Conservation (phyloP, 2,329 filamentous ascomycete species). For the Botrytis byssoidea region DNA sequence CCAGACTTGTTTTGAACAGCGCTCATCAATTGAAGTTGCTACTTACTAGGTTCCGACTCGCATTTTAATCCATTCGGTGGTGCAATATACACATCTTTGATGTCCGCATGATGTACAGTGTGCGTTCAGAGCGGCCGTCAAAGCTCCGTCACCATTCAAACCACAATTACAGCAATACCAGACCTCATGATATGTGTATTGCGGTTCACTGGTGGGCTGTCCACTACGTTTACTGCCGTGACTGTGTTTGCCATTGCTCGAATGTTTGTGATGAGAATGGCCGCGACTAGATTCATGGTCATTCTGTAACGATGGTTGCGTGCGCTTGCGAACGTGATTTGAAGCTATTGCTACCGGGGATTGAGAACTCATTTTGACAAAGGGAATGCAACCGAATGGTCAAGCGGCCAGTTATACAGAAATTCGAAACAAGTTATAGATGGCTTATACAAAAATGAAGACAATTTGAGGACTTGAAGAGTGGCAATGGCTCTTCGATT, state of each 20-base stretch:
- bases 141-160: background rate
- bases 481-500: background rate
- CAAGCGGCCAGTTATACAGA: background rate
- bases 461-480: background rate
- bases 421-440: no score
- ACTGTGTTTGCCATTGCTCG: background rate
- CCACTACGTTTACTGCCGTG: background rate
- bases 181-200: background rate
- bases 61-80: background rate
- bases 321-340: background rate
- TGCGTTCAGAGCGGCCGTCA: background rate
- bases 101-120: background rate
- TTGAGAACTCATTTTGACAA: background rate
- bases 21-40: background rate
- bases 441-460: background rate
- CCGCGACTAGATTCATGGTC: background rate
- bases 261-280: background rate
- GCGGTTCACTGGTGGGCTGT: background rate
- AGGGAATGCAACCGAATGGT: background rate
- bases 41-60: conserved; percentile 6
- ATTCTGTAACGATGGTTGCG: background rate
- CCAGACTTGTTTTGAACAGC: background rate
- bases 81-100: background rate
- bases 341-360: background rate
- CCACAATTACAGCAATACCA: conserved; percentile 12